phyloP scores from a whole-genome alignment of 164 flowering plant species.

The Houttuynia cordata region DNA sequence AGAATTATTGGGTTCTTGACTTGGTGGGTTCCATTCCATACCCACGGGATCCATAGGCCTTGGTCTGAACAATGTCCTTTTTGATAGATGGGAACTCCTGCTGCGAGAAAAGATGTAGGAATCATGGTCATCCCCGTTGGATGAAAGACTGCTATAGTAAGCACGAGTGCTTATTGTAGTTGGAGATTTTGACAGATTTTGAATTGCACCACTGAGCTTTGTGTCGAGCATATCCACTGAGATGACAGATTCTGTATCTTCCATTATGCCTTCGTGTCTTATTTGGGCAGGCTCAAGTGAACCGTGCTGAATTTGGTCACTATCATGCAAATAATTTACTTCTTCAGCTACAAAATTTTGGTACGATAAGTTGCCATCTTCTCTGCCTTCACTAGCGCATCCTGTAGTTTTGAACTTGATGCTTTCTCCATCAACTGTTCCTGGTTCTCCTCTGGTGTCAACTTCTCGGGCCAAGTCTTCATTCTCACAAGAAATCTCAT shows the following conservation, averaged over 20 bases:
- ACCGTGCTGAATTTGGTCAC: background rate
- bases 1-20: conserved; percentile 13
- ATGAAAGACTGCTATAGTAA: conserved; percentile 57
- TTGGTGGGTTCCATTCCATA: conserved; percentile 13
- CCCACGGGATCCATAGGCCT: conserved; percentile 5
- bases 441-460: background rate
- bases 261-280: conserved; percentile 17
- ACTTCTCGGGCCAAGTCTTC: background rate
- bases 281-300: conserved; percentile 10
- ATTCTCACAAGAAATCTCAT: background rate
- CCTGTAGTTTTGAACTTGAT: conserved; percentile 2
- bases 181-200: conserved; percentile 21
- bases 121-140: conserved; percentile 36
- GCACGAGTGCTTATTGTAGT: conserved; percentile 25
- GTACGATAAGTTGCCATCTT: background rate
- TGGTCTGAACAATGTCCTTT: conserved; percentile 9
- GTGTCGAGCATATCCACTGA: conserved; percentile 12
- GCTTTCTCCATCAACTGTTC: background rate
- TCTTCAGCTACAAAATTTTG: conserved; percentile 10
- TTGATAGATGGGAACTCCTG: conserved; percentile 7
- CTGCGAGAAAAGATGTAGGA: conserved; percentile 24
- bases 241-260: conserved; percentile 14
- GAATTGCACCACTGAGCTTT: conserved; percentile 11
- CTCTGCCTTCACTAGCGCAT: background rate
- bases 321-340: conserved; percentile 10